Evolutionary conservation across 768 basidiomycete species (phyloP), one percentile per base, ranked within the genome.

Genomic region (Tricholoma sp.): DNA sequence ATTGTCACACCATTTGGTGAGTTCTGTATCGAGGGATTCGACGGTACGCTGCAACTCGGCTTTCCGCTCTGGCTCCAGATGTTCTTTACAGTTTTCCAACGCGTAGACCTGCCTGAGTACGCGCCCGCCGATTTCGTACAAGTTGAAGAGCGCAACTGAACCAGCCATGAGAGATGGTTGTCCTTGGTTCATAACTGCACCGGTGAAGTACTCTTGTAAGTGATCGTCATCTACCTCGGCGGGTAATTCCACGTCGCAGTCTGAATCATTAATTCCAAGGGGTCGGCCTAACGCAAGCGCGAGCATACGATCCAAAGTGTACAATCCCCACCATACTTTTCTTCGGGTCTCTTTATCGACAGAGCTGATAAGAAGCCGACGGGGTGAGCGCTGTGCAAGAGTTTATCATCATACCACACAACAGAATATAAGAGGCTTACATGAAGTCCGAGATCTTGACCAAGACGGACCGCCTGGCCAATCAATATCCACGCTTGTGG

Each of bases 271-370:
- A 60, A 93, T 79, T 24, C 91, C 94, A 55, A 95, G 81, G 2
- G 94, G 94, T 9, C 94, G 82, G 49, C 94, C 94, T 12, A 96
- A 78, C 12, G 92, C 87, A 53, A 95, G 83, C 21, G 94, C 94
- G 18, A 96, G 86, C 90, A 94, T 94, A 51, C 92, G 86, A 70
- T 91, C 94, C 51, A 96, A 76, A 22, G 85, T 86, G 66, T 96
- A 96, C 24, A 94, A 90, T 43, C 89, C 85, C 91, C 94, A 95
- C 94, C 94, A 95, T 52, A 94, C 87, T 73, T 94, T 93, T 60
- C 88, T 79, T 29, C 92, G 83, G 0, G 91, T 90, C 71, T 95
- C 91, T 71, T 93, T 95, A 70, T 95, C 91, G 39, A 90, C 81
- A 35, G 86, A 76, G 18, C 83, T 74, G 34, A 94, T 76, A 16